Base-by-base conservation (phyloP, 202 grass and related monocot genomes). In the Bolboschoenoplectus hybrid region DNA sequence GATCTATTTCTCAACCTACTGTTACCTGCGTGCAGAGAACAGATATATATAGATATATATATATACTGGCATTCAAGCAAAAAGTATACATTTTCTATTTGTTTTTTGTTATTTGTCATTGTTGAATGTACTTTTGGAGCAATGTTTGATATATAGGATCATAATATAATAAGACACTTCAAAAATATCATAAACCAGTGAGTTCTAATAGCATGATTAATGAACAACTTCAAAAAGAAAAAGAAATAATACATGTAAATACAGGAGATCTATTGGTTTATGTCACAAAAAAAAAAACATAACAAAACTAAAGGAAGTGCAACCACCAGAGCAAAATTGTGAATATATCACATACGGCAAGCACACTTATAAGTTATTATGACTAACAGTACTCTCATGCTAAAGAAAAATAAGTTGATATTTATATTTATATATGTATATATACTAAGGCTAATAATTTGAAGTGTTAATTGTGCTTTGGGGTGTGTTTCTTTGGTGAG, bases 381-480 rank as follows among this genome's bases (percentile, higher is more conserved):
- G 52, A 40, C 75, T 58, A 79, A 58, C 13, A 58, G 35, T 58
- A 36, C 13, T 79, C 52, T 60, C 53, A 79, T 79, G 13, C 32
- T 60, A 4, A 40, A 79, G 53, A 78, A 77, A 56, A 78, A 58
- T 16, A 40, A 35, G 44, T 32, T 19, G 34, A 60, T 60, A 26
- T 26, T 26, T 26, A 26, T n/a, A 14, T n/a, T n/a, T 39, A 38
- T 67, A 52, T 52, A 34, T 65, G 35, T 76, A 36, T 76, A 76
- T 53, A 53, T 53, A 58, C 53, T 79, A 41, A 41, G 35, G 52
- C 75, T 58, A 60, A 52, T 58, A 60, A 52, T 58, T 58, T 17
- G 39, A 84, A 70, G 66, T 34, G 38, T 84, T 12, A 84, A 68
- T 89, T 89, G 76, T 89, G 80, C 57, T 65, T 83, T 75, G 88